Conservation (phyloP, 2,329 filamentous ascomycete species). For the Penicillium rolfsii region DNA sequence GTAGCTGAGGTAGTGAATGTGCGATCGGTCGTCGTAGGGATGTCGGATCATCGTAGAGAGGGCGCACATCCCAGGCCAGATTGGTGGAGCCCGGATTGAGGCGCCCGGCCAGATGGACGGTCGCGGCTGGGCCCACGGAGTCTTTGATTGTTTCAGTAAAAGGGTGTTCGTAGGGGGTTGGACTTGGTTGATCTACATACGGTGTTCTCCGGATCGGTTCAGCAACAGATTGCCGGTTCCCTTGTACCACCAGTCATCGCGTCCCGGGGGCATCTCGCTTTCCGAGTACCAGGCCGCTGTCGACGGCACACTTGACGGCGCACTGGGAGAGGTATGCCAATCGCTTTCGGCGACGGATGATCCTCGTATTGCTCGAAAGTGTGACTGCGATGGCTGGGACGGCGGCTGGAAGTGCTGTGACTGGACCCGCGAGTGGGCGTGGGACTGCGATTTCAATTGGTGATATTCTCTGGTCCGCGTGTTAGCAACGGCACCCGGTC, state of each 20-base stretch:
- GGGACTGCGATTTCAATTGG: slow-evolving; percentile 33
- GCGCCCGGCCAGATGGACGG: slow-evolving; percentile 42
- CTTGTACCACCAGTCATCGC: slow-evolving; percentile 48
- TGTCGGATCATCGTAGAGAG: slow-evolving; percentile 40
- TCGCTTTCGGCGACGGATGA: slow-evolving; percentile 9
- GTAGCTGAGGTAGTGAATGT: slow-evolving; percentile 46
- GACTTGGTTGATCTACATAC: slow-evolving; percentile 21
- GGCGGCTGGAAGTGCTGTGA: neutral
- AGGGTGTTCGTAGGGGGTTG: neutral
- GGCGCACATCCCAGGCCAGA: slow-evolving; percentile 42
- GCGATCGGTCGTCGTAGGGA: slow-evolving; percentile 35
- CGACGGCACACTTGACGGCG: slow-evolving; percentile 17
- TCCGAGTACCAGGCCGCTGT: slow-evolving; percentile 25
- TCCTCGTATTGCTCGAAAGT: slow-evolving; percentile 30
- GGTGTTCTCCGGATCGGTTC: slow-evolving; percentile 42
- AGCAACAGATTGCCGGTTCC: slow-evolving; percentile 41
- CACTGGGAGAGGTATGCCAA: slow-evolving; percentile 7
- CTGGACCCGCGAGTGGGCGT: neutral
- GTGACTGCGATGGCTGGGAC: slow-evolving; percentile 7
- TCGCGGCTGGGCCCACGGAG: slow-evolving; percentile 40
- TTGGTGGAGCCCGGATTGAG: slow-evolving; percentile 39
- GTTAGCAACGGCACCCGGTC: neutral
- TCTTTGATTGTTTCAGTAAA: slow-evolving; percentile 22
- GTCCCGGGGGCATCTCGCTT: slow-evolving; percentile 31
- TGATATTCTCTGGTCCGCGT: slow-evolving; percentile 31